Evolutionary conservation across 2,329 filamentous ascomycete genomes (phyloP), one percentile per base, ranked within the genome.

Genomic region (Sclerotiophoma versabilis): DNA sequence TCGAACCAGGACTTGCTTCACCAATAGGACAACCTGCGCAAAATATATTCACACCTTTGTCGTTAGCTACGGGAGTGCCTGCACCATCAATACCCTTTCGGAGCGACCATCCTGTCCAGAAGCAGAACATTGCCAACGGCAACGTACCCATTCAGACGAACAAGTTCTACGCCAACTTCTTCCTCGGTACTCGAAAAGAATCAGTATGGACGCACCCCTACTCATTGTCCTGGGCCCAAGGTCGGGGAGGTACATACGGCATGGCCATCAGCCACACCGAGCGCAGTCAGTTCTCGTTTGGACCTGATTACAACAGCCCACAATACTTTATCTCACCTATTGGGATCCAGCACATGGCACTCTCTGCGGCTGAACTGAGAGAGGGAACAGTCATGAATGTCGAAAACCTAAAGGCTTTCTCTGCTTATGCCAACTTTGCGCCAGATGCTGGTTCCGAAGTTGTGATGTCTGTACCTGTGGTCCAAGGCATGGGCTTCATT

Each of bases 401-500:
- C 0, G 81, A 85, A 54, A 75, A 79, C 2, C 70, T 83, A 4
- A 75, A 79, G 51, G 82, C 79, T 6, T 86, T 87, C 69, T 87
- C 84, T 0, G 83, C 80, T 2, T 86, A 91, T 62, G 86, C 91
- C 33, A 88, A 90, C 41, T 78, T 98, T 26, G 84, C 81, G 45
- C 80, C 84, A 3, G 79, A 80, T 26, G 69, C 75, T 20, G 79
- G 78, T 9, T 81, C 83, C 6, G 71, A 79, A 0, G 83, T 88
- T 1, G 77, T 85, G 0, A 83, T 98, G 37, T 87, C 85, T 0
- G 90, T 96, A 59, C 92, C 93, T 0, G 71, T 96, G 8, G 87
- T 96, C 0, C 93, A 98, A 70, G 95, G 95, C 15, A 95, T 96
- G 86, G 90, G 87, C 0, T 95, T 92, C 64, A 81, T 96, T 17